phyloP scores from a whole-genome alignment of 495 filamentous ascomycete species.

The Parathielavia appendiculata region DNA sequence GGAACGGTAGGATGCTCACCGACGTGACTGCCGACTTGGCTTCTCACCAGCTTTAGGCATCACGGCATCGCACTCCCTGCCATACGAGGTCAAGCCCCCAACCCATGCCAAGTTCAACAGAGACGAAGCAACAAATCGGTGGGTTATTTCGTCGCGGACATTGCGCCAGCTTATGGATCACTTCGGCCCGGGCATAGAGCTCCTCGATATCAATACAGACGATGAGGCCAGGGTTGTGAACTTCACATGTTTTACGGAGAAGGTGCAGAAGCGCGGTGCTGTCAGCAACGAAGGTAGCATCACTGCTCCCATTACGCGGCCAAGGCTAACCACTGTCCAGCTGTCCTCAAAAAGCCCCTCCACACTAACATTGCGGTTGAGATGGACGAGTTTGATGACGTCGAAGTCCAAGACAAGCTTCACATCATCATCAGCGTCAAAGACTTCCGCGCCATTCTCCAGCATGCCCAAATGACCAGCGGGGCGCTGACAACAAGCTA shows the following conservation, averaged over 20 bases:
- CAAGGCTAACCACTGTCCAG: conserved; percentile 39
- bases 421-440: conserved; percentile 89
- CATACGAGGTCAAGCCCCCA: conserved; percentile 75
- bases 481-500: conserved; percentile 69
- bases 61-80: conserved; percentile 84
- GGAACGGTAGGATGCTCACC: conserved; percentile 58
- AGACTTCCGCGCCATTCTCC: conserved; percentile 86
- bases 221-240: conserved; percentile 47
- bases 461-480: conserved; percentile 74
- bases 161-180: conserved; percentile 84
- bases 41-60: conserved; percentile 53
- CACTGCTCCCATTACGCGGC: not conserved
- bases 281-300: conserved; percentile 70
- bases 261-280: conserved; percentile 51
- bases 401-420: conserved; percentile 64
- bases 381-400: conserved; percentile 79
- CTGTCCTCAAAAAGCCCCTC: conserved; percentile 87
- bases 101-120: conserved; percentile 86
- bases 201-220: conserved; percentile 80
- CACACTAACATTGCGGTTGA: conserved; percentile 88
- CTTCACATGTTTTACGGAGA: conserved; percentile 95
- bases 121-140: conserved; percentile 62
- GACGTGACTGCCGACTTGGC: no score
- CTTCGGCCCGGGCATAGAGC: conserved; percentile 85
- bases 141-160: conserved; percentile 69